A percentile compares a stretch with the other conserved stretches of the same genome.
Conservation (phyloP, 345 rosid genomes). For the Tarenaya hassleriana region DNA sequence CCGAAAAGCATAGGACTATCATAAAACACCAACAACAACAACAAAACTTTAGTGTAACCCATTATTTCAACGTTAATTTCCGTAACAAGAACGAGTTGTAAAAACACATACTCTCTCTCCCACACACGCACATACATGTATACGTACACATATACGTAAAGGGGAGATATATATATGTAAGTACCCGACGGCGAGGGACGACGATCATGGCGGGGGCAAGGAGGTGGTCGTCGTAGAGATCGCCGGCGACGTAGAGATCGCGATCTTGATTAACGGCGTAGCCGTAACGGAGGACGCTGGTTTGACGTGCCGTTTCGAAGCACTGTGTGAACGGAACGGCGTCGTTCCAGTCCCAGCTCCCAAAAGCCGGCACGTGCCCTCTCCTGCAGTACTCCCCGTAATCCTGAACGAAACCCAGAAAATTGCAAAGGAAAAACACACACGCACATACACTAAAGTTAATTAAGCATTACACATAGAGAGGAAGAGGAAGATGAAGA, state of each 20-base stretch:
- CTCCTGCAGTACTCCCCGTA: conserved; percentile 40
- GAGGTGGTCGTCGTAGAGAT: conserved; percentile 65
- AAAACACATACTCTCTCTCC: no score
- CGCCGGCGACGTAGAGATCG: conserved; percentile 87
- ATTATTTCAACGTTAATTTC: no score
- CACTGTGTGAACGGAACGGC: conserved; percentile 86
- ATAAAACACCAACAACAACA: no score
- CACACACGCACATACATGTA: no score
- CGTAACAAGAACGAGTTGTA: no score
- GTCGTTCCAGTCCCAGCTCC: conserved; percentile 97
- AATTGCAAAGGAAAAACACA: background rate
- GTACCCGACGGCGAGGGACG: conserved; percentile 78
- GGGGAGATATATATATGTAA: background rate
- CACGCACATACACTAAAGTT: no score
- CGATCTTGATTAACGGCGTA: conserved; percentile 51
- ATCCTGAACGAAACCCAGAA: no score
- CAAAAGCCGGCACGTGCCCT: conserved; percentile 84
- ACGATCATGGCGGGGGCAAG: conserved; percentile 88
- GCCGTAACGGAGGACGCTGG: conserved; percentile 59
- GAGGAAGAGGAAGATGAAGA: background rate
- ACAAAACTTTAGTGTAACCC: no score
- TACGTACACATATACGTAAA: no score
- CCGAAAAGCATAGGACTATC: no score
- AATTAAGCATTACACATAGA: background rate
- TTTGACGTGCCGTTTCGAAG: conserved; percentile 67